Conservation (phyloP, 176 grass and related monocot species). For the Aegilops bicornis region DNA sequence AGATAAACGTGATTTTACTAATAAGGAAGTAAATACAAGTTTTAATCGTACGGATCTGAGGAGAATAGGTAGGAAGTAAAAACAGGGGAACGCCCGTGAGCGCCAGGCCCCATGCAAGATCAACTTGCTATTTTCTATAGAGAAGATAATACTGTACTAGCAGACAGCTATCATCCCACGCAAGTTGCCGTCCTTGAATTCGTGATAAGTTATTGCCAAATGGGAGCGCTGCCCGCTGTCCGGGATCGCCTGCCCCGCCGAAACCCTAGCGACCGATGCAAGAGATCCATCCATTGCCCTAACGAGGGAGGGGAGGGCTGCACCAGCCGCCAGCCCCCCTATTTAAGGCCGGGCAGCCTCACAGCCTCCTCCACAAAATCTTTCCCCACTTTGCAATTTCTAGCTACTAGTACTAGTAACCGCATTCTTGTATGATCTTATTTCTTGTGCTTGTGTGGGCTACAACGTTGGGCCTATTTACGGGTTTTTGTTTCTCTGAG, state of each 20-base stretch:
- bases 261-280: slow-evolving; percentile 36
- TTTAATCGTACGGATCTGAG: neutral
- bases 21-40: no score
- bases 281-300: slow-evolving; percentile 14
- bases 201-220: slow-evolving; percentile 39
- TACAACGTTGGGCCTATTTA: neutral
- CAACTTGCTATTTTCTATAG: neutral
- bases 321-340: slow-evolving; percentile 23
- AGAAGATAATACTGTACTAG: neutral
- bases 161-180: neutral
- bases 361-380: neutral
- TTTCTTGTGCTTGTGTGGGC: neutral
- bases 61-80: neutral
- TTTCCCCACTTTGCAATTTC: neutral
- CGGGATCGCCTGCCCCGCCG: neutral
- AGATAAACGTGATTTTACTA: no score
- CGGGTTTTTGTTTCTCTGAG: neutral
- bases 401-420: neutral
- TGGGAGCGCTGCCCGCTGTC: slow-evolving; percentile 34
- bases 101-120: neutral
- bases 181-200: slow-evolving; percentile 2
- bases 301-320: neutral
- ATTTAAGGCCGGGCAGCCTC: slow-evolving; percentile 20
- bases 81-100: neutral
- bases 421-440: neutral